These are phyloP conservation scores for Rhizopus microsporus DNA, from an alignment of 371 early-diverging fungal species.

Conservation along the genomic window DNA sequence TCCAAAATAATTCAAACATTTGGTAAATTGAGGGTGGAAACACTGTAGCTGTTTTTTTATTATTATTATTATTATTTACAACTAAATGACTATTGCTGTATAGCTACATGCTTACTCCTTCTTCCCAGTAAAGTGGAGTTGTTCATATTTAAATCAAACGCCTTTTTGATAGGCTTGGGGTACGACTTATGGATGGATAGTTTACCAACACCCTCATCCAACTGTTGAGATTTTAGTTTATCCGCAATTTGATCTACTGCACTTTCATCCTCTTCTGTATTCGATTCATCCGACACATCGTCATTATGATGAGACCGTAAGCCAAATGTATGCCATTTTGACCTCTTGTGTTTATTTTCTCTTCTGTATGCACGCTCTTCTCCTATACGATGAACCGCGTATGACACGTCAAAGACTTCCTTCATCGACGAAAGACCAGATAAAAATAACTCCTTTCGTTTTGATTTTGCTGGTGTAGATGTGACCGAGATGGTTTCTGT, in stretches of 20 bases:
- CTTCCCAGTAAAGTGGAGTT: constrained; percentile 48
- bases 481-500: constrained; percentile 22
- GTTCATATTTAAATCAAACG: constrained; percentile 50
- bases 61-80: too few species aligned
- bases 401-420: constrained; percentile 62
- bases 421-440: constrained; percentile 58
- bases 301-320: neutral
- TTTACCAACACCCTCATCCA: constrained; percentile 1
- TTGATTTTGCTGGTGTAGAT: constrained; percentile 10
- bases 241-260: neutral
- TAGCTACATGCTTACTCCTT: constrained; percentile 12
- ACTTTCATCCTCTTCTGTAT: constrained; percentile 7
- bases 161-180: neutral
- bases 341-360: constrained; percentile 13
- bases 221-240: neutral
- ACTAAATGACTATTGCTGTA: too few species aligned
- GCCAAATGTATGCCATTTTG: neutral
- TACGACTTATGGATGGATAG: neutral
- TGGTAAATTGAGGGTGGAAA: neutral
- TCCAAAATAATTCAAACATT: constrained; percentile 21
- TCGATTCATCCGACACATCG: neutral
- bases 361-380: constrained; percentile 47
- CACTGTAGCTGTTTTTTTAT: too few species aligned
- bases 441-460: constrained; percentile 31
- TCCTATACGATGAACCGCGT: constrained; percentile 61